Evolutionary conservation across 805 yeast genomes (phyloP), one percentile per base, ranked within the genome.

Genomic region (Debaryomyces prosopidis): DNA sequence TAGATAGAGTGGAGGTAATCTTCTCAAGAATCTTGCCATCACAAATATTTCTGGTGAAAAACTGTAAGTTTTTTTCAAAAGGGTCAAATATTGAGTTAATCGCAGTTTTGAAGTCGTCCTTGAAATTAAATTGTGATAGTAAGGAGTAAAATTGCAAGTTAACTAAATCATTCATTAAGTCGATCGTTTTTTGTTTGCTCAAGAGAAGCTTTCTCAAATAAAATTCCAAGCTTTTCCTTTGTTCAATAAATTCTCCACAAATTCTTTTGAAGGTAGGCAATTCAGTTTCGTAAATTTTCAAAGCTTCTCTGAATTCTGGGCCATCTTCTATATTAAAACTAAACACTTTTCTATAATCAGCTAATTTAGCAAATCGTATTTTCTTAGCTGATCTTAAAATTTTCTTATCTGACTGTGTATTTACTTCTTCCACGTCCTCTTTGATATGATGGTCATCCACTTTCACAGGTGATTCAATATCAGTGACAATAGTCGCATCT

Each of bases 291-390:
- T 68, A 66, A n/a, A 50, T 53, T 6, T 49, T 50, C 34, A 73
- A 56, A 4, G 63, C 47, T 16, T 54, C 63, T 20, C 77, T 51
- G 43, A 72, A 71, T 40, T 70, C 74, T 4, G 77, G 77, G 0
- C 77, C 77, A 49, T 73, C 77, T 38, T 71, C 73, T 14, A 69
- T 55, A 31, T 56, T 60, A 45, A 71, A 70, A 28, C 50, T 58
- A 45, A 69, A 71, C 4, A 59, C 69, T 31, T 50, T 58, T 37
- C 65, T 58, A 43, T 58, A 62, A 26, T 65, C 63, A 17, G 43
- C 36, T 11, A 33, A 35, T 7, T 33, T 38, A 5, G 27, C 36
- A 18, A 11, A 23, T 15, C n/a, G 15, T 14, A 19, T 8, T 12
- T 27, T n/a, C 9, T 27, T 32, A 3, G 26, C 8, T 10, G 36